Percentiles rank a stretch among this genome's conserved stretches.
Evolutionary conservation across 2,329 filamentous ascomycete species (phyloP).

Genomic region (Pseudogymnoascus sp.): DNA sequence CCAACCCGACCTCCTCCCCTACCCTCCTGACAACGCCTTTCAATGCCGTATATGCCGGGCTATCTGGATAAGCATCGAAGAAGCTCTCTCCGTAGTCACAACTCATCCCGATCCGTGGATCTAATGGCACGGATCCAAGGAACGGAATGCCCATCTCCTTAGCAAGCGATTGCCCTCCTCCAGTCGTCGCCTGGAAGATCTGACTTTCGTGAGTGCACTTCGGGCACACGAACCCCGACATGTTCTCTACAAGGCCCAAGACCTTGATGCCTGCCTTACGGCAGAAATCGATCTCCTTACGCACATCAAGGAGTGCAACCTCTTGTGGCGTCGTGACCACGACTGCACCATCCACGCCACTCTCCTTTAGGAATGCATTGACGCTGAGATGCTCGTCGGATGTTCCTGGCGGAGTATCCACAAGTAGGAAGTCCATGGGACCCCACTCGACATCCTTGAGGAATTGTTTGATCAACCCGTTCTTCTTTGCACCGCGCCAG

Average conservation of each 20-base stretch:
- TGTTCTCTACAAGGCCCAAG: slow-evolving; percentile 90
- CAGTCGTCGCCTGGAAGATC: slow-evolving; percentile 88
- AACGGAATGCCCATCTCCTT: slow-evolving; percentile 84
- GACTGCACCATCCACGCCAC: slow-evolving; percentile 86
- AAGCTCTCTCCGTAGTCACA: slow-evolving; percentile 98
- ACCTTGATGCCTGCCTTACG: slow-evolving; percentile 85
- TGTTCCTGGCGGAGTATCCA: slow-evolving; percentile 93
- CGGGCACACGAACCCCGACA: slow-evolving; percentile 94
- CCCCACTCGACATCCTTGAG: slow-evolving; percentile 98
- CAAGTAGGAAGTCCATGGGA: slow-evolving; percentile 82
- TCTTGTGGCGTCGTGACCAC: slow-evolving; percentile 94
- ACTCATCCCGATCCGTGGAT: slow-evolving; percentile 90
- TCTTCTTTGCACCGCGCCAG: slow-evolving; percentile 97
- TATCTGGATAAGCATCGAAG: slow-evolving; percentile 88
- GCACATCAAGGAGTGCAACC: slow-evolving; percentile 80
- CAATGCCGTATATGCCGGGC: slow-evolving; percentile 78
- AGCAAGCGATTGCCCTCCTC: slow-evolving; percentile 72
- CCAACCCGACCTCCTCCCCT: slow-evolving; percentile 54
- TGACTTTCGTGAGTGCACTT: slow-evolving; percentile 75
- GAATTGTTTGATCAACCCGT: slow-evolving; percentile 95
- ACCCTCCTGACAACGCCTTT: slow-evolving; percentile 70
- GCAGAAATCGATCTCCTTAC: slow-evolving; percentile 98
- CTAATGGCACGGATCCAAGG: slow-evolving; percentile 79
- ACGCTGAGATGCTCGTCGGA: slow-evolving; percentile 93
- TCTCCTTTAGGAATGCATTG: slow-evolving; percentile 83